Evolutionary conservation across 345 rosid genomes (phyloP).

Genomic region (Stellera chamaejasme): DNA sequence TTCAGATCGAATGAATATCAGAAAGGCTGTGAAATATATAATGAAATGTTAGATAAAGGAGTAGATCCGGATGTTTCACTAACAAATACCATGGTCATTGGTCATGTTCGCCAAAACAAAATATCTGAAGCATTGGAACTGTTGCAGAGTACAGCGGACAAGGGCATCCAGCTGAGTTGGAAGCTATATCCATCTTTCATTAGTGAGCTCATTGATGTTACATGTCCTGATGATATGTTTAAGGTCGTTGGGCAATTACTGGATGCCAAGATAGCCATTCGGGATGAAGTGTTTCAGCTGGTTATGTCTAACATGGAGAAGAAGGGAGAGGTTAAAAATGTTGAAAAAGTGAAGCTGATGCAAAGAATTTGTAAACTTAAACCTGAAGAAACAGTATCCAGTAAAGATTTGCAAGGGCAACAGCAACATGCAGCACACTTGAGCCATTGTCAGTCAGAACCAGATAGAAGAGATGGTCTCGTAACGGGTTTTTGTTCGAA

Average conservation of each 20-base stretch:
- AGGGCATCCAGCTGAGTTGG: conserved; percentile 45
- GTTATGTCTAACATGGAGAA: conserved; percentile 51
- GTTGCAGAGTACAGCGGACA: conserved; percentile 44
- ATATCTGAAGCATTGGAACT: conserved; percentile 69
- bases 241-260: conserved; percentile 48
- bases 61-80: conserved; percentile 46
- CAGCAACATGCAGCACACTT: conserved; percentile 7
- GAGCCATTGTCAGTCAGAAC: conserved; percentile 12
- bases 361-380: conserved; percentile 22
- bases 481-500: conserved; percentile 17
- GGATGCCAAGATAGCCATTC: conserved; percentile 37
- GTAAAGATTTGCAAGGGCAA: conserved; percentile 11
- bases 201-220: conserved; percentile 62
- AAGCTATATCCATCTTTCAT: conserved; percentile 47
- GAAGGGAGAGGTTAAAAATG: conserved; percentile 42
- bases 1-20: conserved; percentile 45
- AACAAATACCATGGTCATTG: conserved; percentile 57
- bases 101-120: conserved; percentile 41
- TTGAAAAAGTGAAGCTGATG: conserved; percentile 42
- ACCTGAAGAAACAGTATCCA: conserved; percentile 11
- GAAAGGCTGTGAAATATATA: conserved; percentile 45
- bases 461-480: conserved; percentile 8
- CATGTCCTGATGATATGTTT: conserved; percentile 39
- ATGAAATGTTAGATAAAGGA: conserved; percentile 62
- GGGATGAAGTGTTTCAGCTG: conserved; percentile 42